phyloP scores from a whole-genome alignment of 352 stramenopile species.

The Globisporangium perplexum region DNA sequence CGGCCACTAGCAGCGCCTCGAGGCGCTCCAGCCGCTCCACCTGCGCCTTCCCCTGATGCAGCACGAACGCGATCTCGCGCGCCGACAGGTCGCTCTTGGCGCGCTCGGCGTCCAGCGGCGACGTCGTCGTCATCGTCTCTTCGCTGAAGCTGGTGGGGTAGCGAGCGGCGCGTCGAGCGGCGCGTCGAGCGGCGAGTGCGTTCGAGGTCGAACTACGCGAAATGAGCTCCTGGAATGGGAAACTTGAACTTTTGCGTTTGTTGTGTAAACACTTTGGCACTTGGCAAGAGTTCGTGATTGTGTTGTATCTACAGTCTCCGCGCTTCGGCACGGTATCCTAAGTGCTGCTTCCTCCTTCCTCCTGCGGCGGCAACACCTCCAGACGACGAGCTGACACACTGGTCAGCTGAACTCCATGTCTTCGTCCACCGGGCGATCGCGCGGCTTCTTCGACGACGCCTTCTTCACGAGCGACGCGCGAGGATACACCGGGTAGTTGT shows the following conservation, averaged over 20 bases:
- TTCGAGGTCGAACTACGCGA: too few relatives aligned
- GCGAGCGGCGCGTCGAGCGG: too few relatives aligned
- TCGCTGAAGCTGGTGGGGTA: too few relatives aligned
- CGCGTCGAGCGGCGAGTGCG: too few relatives aligned
- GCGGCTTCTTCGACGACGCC: constrained; percentile 39
- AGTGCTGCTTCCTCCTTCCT: not conserved
- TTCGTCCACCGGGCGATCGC: constrained; percentile 35
- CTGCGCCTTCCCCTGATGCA: constrained; percentile 43
- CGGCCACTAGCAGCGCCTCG: constrained; percentile 46
- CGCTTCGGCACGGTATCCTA: not conserved
- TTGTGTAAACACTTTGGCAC: too few relatives aligned
- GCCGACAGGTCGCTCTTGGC: constrained; percentile 32
- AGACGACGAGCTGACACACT: not conserved
- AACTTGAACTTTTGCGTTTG: too few relatives aligned
- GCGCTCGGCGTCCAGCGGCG: constrained; percentile 27
- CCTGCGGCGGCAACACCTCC: not conserved
- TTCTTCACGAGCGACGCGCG: constrained; percentile 31
- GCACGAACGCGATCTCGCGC: constrained; percentile 56
- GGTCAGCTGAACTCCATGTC: constrained; percentile 52
- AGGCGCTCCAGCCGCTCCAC: constrained; percentile 54
- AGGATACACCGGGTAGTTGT: constrained; percentile 58
- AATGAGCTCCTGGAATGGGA: too few relatives aligned
- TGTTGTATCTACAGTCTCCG: not conserved
- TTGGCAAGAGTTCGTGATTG: too few relatives aligned
- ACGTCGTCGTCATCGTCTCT: not conserved